A percentile compares a stretch with the other conserved stretches of the same genome.
These are phyloP conservation scores for Taxillus chinensis DNA, from an alignment of 164 flowering plant genomes.

Conservation along the genomic window DNA sequence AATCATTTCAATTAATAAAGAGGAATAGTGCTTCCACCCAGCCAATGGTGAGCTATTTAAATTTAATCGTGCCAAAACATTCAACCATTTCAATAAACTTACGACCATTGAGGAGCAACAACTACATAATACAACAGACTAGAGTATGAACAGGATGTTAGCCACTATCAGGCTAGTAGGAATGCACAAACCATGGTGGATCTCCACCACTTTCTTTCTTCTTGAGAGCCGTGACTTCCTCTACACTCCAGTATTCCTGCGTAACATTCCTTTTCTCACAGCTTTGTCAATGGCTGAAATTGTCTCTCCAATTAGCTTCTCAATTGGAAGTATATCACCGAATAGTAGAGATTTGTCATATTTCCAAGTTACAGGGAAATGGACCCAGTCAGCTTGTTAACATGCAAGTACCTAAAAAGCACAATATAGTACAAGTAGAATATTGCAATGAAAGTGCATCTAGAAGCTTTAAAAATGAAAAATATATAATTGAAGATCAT, in stretches of 20 bases:
- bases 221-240: constrained; percentile 89
- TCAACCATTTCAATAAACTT: too few species aligned
- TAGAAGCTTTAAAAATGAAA: too few species aligned
- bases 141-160: too few species aligned
- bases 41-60: too few species aligned
- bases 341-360: constrained; percentile 88
- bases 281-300: constrained; percentile 87
- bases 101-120: too few species aligned
- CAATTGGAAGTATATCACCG: constrained; percentile 71
- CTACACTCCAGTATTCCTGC: constrained; percentile 82
- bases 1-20: too few species aligned
- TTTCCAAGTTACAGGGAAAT: constrained; percentile 94
- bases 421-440: too few species aligned
- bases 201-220: constrained; percentile 79
- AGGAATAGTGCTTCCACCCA: too few species aligned
- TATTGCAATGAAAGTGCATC: too few species aligned
- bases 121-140: too few species aligned
- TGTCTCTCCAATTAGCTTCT: constrained; percentile 82
- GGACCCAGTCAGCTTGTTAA: constrained; percentile 71
- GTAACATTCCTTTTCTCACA: constrained; percentile 63
- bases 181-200: constrained; percentile 89
- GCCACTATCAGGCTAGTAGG: constrained; percentile 28
- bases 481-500: too few species aligned
- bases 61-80: too few species aligned
- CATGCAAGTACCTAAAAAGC: constrained; percentile 67